Conservation (phyloP, 352 stramenopile genomes). For the Pythium apleroticum region DNA sequence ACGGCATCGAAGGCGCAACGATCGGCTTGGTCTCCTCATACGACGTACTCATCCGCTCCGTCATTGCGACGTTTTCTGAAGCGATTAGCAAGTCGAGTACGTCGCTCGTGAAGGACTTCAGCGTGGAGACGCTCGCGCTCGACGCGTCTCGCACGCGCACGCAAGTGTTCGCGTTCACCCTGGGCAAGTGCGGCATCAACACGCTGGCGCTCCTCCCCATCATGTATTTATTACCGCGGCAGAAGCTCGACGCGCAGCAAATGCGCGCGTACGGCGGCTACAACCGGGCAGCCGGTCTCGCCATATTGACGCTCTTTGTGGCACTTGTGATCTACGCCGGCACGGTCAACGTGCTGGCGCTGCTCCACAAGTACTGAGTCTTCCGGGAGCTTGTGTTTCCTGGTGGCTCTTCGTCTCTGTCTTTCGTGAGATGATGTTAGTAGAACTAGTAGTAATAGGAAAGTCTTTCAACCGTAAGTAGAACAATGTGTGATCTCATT, state of each 20-base stretch:
- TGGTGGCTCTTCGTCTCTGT: not conserved
- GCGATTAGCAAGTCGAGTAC: constrained; percentile 48
- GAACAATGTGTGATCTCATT: not conserved
- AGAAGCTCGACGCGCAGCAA: constrained; percentile 36
- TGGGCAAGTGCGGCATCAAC: constrained; percentile 28
- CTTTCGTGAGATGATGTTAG: constrained; percentile 5
- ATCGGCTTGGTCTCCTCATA: constrained; percentile 64
- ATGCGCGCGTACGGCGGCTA: constrained; percentile 33
- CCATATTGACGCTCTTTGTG: constrained; percentile 27
- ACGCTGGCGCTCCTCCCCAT: constrained; percentile 29
- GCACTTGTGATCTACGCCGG: constrained; percentile 21
- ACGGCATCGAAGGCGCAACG: constrained; percentile 67
- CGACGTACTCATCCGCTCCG: constrained; percentile 59
- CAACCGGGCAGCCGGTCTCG: constrained; percentile 24
- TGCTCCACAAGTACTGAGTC: constrained; percentile 29
- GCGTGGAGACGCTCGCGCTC: constrained; percentile 13
- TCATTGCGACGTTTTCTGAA: constrained; percentile 58
- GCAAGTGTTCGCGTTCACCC: constrained; percentile 23
- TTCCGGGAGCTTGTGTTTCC: not conserved
- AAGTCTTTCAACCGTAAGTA: not conserved
- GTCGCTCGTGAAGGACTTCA: constrained; percentile 42
- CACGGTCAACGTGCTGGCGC: constrained; percentile 28
- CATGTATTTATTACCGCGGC: constrained; percentile 36
- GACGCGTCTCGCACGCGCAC: constrained; percentile 16
- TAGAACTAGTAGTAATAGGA: constrained; percentile 7